Conservation (phyloP, 2,329 filamentous ascomycete species). For the Colletotrichum agaves region DNA sequence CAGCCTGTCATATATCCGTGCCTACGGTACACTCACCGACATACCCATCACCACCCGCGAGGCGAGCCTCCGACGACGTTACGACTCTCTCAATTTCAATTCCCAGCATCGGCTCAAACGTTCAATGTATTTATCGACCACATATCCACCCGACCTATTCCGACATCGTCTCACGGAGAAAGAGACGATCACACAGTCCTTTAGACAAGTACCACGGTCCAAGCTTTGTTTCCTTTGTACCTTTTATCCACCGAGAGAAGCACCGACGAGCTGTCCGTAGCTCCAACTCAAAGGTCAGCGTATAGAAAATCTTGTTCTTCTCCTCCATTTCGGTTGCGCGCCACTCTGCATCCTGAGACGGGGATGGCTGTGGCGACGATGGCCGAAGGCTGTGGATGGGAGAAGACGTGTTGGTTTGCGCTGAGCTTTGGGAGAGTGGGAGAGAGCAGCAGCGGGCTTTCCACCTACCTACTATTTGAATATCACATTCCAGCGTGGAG, state of each 20-base stretch:
- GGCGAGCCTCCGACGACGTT: constrained; percentile 39
- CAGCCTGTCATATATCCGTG: constrained; percentile 19
- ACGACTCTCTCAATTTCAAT: constrained; percentile 38
- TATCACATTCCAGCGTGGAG: not conserved
- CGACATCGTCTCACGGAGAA: constrained; percentile 1
- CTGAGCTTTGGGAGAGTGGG: not conserved
- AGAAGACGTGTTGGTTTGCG: not conserved
- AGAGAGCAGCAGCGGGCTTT: not conserved
- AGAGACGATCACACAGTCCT: constrained; percentile 16
- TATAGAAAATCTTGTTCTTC: not conserved
- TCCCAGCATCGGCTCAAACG: constrained; percentile 29
- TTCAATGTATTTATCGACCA: constrained; percentile 37
- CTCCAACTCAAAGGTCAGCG: constrained; percentile 1
- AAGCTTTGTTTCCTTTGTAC: constrained; percentile 25
- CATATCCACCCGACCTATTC: constrained; percentile 22
- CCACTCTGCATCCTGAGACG: constrained; percentile 3
- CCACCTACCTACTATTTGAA: not conserved
- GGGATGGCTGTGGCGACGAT: not conserved
- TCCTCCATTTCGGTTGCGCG: not conserved
- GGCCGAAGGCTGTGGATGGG: constrained; percentile 5
- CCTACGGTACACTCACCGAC: constrained; percentile 15
- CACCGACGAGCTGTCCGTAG: constrained; percentile 4
- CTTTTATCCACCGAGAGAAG: not conserved
- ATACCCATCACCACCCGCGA: constrained; percentile 29
- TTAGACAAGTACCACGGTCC: constrained; percentile 29